Base-by-base conservation (phyloP, 1,139 yeast species). In the Nematodospora anomalae region DNA sequence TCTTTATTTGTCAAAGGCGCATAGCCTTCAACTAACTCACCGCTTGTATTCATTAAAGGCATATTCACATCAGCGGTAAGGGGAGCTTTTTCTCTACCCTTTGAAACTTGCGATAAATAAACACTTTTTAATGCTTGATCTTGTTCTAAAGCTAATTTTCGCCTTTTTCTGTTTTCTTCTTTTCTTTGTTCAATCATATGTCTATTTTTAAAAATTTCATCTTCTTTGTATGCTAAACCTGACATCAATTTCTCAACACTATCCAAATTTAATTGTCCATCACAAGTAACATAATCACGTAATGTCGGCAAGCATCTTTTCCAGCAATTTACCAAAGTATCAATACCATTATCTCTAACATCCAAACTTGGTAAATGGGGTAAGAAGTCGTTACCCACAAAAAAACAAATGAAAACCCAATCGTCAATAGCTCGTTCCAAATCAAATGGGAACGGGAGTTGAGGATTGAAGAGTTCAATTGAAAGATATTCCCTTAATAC, bases 391-490 rank as follows among this genome's bases (percentile, higher is more conserved):
- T 94, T 94, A 59, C 99, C 99, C 41, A 92, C 95, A 57, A 94
- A 94, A 67, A 94, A 94, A 74, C 97, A 92, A 90, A 94, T 84
- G 50, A 94, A 94, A 12, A 94, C 90, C 98, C 98, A 94, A 64
- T 94, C 99, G 58, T 94, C 99, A 43, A 94, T 83, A 3, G 97
- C 97, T 41, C 98, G 74, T 62, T 94, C 99, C 43, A 89, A 63
- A 56, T 92, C 97, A 62, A 84, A 89, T 12, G 80, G 76, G 52
- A 86, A 83, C 1, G 88, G 74, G 21, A 83, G 58, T 31, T 82
- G 72, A 2, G 90, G 88, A 20, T 85, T 78, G 42, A 67, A 72
- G 37, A 94, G 70, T 59, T 94, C 99, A 8, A 86, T 79, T 38
- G 83, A 87, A 41, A 94, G 70, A 53, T 94, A 94, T 53, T 94